Conservation (phyloP, 2,329 filamentous ascomycete species). For the Emydomyces testavorans region DNA sequence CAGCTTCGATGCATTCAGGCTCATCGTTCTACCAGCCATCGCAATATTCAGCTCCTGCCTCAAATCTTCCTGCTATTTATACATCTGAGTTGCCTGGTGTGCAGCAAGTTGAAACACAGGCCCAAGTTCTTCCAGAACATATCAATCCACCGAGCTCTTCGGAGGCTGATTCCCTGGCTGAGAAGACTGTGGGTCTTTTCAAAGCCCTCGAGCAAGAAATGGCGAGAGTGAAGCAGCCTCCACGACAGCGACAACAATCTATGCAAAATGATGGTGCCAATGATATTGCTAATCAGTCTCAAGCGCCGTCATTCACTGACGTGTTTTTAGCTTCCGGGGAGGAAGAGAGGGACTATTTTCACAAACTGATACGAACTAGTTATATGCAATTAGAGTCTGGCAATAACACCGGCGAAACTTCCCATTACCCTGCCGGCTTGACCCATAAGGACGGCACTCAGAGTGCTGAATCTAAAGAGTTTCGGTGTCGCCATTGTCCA, state of each 20-base stretch:
- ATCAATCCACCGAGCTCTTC: background rate
- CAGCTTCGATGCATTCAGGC: background rate
- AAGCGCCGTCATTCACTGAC: constrained; percentile 4
- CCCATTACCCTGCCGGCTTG: background rate
- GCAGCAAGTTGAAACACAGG: background rate
- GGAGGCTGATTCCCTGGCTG: constrained; percentile 20
- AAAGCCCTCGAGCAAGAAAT: constrained; percentile 23
- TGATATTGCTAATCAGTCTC: background rate
- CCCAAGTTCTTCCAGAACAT: background rate
- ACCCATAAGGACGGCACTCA: background rate
- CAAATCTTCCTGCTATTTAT: background rate
- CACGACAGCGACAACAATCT: constrained; percentile 17
- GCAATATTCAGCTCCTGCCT: background rate
- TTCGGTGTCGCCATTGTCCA: constrained; percentile 19
- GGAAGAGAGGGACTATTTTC: constrained; percentile 25
- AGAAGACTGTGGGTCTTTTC: constrained; percentile 26
- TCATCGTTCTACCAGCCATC: background rate
- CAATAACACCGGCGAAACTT: background rate
- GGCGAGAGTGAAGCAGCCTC: constrained; percentile 19
- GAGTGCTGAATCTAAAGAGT: constrained; percentile 12
- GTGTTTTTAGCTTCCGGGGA: constrained; percentile 4
- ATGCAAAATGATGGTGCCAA: background rate
- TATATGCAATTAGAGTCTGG: background rate
- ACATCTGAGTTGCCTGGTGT: background rate
- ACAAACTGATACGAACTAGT: background rate